Conservation (phyloP, 371 early-diverging fungal genomes). For the Syncephalis fuscata region DNA sequence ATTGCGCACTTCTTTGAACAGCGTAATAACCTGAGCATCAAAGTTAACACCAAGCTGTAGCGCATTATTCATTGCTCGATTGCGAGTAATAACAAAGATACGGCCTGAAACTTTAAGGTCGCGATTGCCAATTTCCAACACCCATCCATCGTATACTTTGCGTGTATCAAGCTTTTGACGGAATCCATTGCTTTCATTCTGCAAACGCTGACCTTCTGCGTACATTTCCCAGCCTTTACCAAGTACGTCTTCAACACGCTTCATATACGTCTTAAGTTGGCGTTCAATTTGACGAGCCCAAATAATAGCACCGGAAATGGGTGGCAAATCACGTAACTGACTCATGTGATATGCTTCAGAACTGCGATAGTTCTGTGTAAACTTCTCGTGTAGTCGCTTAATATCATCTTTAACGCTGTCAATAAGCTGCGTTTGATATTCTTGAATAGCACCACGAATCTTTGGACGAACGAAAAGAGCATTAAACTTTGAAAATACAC, state of each 20-base stretch:
- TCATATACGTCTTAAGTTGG: conserved; percentile 90
- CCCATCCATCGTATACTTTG: conserved; percentile 84
- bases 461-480: conserved; percentile 96
- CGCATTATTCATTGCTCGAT: conserved; percentile 57
- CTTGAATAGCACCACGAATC: conserved; percentile 98
- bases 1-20: conserved; percentile 96
- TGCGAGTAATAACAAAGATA: conserved; percentile 78
- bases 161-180: conserved; percentile 82
- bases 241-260: conserved; percentile 91
- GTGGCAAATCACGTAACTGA: conserved; percentile 83
- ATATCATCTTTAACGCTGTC: conserved; percentile 96
- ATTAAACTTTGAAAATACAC: conserved; percentile 97
- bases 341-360: conserved; percentile 82
- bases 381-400: conserved; percentile 85
- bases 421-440: conserved; percentile 95
- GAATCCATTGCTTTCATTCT: conserved; percentile 81
- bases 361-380: conserved; percentile 79
- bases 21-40: conserved; percentile 81
- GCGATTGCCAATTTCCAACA: conserved; percentile 67
- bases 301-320: conserved; percentile 85
- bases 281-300: conserved; percentile 98
- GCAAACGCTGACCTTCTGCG: conserved; percentile 89
- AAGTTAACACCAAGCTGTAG: conserved; percentile 85
- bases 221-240: conserved; percentile 96
- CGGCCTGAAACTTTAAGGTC: conserved; percentile 80